These are phyloP conservation scores for Nepenthes gracilis DNA, from an alignment of 148 eudicot genomes.

Conservation along the genomic window DNA sequence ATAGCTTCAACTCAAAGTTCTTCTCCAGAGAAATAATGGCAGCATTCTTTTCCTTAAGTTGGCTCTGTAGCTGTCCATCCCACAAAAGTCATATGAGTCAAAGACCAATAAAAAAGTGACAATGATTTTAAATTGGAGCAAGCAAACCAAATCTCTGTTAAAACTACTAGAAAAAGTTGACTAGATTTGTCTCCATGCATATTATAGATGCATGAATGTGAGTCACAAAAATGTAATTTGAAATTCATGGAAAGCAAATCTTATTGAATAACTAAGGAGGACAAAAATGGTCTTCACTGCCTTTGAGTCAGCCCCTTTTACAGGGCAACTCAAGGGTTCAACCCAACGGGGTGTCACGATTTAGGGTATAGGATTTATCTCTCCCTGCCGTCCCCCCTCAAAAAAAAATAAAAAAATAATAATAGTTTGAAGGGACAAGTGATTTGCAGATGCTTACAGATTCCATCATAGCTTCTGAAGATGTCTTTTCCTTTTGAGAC, in stretches of 20 bases:
- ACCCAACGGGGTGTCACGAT: too few relatives aligned
- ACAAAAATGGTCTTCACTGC: too few relatives aligned
- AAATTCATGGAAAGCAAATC: too few relatives aligned
- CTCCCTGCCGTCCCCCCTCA: too few relatives aligned
- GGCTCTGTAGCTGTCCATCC: slow-evolving; percentile 41
- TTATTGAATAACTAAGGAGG: too few relatives aligned
- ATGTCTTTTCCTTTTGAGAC: slow-evolving; percentile 56
- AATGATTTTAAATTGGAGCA: background rate
- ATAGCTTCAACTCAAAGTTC: slow-evolving; percentile 40
- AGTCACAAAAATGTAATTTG: too few relatives aligned
- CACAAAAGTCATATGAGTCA: background rate
- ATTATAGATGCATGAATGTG: too few relatives aligned
- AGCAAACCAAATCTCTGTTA: background rate
- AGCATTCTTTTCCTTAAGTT: slow-evolving; percentile 51
- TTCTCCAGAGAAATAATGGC: slow-evolving; percentile 54
- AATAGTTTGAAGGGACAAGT: background rate
- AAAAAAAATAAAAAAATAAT: too few relatives aligned
- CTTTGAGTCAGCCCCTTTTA: too few relatives aligned
- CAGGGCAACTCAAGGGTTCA: too few relatives aligned
- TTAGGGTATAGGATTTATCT: too few relatives aligned
- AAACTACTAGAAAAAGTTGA: background rate
- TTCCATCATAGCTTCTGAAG: slow-evolving; percentile 44
- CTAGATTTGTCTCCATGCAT: too few relatives aligned
- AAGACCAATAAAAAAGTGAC: background rate
- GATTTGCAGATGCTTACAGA: slow-evolving; percentile 37